Evolutionary conservation across 2,329 filamentous ascomycete genomes (phyloP), one percentile per base, ranked within the genome.

Genomic region (Passalora sequoiae): DNA sequence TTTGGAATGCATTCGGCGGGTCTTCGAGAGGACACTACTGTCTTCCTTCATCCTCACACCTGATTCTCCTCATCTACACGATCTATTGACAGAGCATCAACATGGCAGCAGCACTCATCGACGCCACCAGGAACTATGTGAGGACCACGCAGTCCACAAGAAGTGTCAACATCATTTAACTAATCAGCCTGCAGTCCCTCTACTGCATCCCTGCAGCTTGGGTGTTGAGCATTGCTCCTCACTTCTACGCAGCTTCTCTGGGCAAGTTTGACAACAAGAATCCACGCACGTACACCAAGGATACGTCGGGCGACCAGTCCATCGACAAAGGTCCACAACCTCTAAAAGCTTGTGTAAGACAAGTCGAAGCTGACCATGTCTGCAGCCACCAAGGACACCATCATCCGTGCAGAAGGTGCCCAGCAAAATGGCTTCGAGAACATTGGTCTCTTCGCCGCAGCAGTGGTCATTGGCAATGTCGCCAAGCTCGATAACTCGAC

Each of bases 341-440:
- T 8, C 20, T 28, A 8, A 15, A n/a, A n/a, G n/a, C n/a, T n/a
- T n/a, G n/a, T n/a, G n/a, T n/a, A n/a, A n/a, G n/a, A n/a, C n/a
- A n/a, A n/a, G n/a, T n/a, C n/a, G 35, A 7, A 25, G 9, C 16
- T 22, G 8, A 35, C 21, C 20, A 20, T 19, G 6, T 13, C 3
- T 10, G 4, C 27, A 53, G 56, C 56, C 42, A 66, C 60, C 44
- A 67, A 65, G 39, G 53, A 51, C 16, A 52, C 39, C 5, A 64
- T 69, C 45, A 38, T 60, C 20, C 60, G 66, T 15, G 63, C 62
- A 17, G 66, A 69, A 52, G 60, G 56, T 4, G 67, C 67, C 2
- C 60, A 64, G 48, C 45, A 48, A 5, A 69, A 69, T 38, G 63
- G 63, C 3, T 61, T 66, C 28, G 67, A 69, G 47, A 69, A 66